Conservation (phyloP, 768 basidiomycete species). For the Termitomyces sp. region DNA sequence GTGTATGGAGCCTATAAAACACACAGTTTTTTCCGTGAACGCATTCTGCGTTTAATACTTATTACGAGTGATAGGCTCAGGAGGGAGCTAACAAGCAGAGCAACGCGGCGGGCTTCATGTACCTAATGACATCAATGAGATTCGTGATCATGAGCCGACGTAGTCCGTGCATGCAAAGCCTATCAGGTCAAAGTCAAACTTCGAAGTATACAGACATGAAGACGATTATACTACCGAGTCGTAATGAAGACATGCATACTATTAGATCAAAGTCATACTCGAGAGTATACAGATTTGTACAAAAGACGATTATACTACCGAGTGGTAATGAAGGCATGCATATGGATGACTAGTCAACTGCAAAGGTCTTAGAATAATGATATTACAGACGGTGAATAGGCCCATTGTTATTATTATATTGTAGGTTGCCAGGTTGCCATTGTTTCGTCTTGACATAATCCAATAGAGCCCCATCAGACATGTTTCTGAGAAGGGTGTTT, state of each 20-base stretch:
- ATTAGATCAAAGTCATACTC: too few species aligned
- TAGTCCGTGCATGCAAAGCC: too few species aligned
- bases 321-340: background rate
- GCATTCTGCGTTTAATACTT: conserved; percentile 41
- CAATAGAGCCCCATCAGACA: conserved; percentile 44
- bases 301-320: too few species aligned
- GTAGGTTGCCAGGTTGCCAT: conserved; percentile 41
- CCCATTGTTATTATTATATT: conserved; percentile 2
- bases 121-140: too few species aligned
- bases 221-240: too few species aligned
- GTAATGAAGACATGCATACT: too few species aligned
- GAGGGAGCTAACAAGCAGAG: too few species aligned
- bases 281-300: too few species aligned
- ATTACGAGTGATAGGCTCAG: conserved; percentile 14
- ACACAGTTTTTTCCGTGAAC: conserved; percentile 65
- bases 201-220: background rate
- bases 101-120: too few species aligned
- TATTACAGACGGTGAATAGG: conserved; percentile 25
- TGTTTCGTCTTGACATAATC: conserved; percentile 52
- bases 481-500: conserved; percentile 41
- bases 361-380: background rate
- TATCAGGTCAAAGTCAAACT: too few species aligned
- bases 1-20: too few species aligned
- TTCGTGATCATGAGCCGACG: too few species aligned
- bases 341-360: background rate